These are phyloP conservation scores for Penicillium ucsense DNA, from an alignment of 495 filamentous ascomycete species.

Conservation along the genomic window DNA sequence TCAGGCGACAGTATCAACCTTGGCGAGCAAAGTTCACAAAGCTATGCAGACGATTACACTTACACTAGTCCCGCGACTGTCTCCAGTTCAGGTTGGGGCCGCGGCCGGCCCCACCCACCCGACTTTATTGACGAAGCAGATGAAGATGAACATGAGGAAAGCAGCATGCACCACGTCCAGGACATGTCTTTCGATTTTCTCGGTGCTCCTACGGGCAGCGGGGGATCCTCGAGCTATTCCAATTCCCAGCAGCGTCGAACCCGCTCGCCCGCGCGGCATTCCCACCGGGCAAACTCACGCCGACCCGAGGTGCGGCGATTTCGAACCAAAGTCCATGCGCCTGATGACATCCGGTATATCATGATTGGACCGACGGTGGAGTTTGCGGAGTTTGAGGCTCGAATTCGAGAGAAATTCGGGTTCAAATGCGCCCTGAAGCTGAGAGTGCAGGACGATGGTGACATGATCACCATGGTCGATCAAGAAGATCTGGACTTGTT, in stretches of 20 bases:
- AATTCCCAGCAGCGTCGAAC: conserved; percentile 14
- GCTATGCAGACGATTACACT: conserved; percentile 28
- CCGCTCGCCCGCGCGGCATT: conserved; percentile 20
- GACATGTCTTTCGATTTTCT: conserved; percentile 84
- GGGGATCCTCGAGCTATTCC: not conserved
- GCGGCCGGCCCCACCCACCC: conserved; percentile 33
- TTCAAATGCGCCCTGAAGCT: conserved; percentile 63
- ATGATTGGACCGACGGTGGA: conserved; percentile 67
- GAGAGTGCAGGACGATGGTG: conserved; percentile 77
- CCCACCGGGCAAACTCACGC: conserved; percentile 22
- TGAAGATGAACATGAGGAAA: conserved; percentile 56
- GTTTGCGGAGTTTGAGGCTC: conserved; percentile 64
- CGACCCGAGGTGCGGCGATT: conserved; percentile 48
- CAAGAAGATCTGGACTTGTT: conserved; percentile 92
- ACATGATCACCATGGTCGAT: conserved; percentile 95
- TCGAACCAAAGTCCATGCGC: conserved; percentile 77
- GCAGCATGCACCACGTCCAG: conserved; percentile 49
- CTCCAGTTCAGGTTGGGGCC: conserved; percentile 22
- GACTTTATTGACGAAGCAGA: conserved; percentile 67
- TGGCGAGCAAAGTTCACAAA: not conserved
- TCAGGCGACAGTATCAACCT: not conserved
- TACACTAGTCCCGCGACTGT: conserved; percentile 34
- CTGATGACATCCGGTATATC: conserved; percentile 88
- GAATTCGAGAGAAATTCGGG: conserved; percentile 77
- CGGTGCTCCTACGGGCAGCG: conserved; percentile 9